Percentiles rank a stretch among this genome's conserved stretches.
These are phyloP conservation scores for Cytospora mali DNA, from an alignment of 2,329 filamentous ascomycete species.

Conservation along the genomic window DNA sequence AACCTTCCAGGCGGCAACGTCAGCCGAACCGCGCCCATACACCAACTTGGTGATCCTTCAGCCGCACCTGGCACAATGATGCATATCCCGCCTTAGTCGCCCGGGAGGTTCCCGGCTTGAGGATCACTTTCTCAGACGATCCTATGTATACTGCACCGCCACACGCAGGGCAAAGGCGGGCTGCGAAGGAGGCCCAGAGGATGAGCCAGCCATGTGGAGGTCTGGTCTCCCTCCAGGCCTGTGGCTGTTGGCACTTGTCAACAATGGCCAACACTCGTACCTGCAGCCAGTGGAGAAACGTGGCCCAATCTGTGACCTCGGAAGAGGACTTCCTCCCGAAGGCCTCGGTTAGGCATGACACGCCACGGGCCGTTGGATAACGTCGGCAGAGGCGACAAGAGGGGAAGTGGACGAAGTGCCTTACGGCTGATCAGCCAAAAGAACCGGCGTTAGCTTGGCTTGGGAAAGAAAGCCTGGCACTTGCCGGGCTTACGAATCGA, in stretches of 20 bases:
- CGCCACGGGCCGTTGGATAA: slow-evolving; percentile 6
- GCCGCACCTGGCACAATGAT: background rate
- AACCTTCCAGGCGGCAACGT: background rate
- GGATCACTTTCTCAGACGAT: background rate
- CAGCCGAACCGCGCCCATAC: background rate
- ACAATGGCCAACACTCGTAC: slow-evolving; percentile 8
- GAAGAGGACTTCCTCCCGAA: background rate
- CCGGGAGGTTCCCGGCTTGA: background rate
- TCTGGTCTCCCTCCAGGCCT: slow-evolving; percentile 1
- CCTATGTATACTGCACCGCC: background rate
- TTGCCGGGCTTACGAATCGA: background rate
- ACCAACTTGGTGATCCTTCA: background rate
- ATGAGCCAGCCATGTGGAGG: slow-evolving; percentile 7
- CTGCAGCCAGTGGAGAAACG: slow-evolving; percentile 6
- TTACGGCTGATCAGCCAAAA: background rate
- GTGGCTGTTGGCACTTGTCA: background rate
- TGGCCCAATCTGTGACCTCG: slow-evolving; percentile 15
- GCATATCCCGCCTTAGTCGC: background rate
- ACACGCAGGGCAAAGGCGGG: background rate
- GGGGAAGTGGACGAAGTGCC: background rate
- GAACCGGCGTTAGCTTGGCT: background rate
- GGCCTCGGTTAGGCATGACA: background rate
- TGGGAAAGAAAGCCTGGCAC: background rate
- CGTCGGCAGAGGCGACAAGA: background rate
- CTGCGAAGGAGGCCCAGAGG: background rate